Evolutionary conservation across 176 grass and related monocot species (phyloP).

Genomic region (Cenchrus purpureus): DNA sequence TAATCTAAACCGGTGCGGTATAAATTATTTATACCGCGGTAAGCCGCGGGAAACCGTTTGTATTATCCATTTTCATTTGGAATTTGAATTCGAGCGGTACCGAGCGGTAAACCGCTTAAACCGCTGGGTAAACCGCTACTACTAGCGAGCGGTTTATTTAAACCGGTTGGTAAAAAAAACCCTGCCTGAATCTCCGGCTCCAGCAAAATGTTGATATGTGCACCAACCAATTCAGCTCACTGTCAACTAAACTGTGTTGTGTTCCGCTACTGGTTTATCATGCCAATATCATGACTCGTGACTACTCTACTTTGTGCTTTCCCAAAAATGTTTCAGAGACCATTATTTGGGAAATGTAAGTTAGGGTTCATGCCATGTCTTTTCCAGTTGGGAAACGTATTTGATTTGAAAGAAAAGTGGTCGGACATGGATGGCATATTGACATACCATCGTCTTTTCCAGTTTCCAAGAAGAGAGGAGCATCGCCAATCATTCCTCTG

Average conservation of each 20-base stretch:
- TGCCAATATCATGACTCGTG: neutral
- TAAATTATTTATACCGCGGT: too few relatives aligned
- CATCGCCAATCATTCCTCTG: conserved; percentile 15
- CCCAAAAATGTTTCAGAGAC: neutral
- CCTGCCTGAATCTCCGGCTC: neutral
- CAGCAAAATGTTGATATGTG: neutral
- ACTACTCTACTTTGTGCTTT: neutral
- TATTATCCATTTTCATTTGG: too few relatives aligned
- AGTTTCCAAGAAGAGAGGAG: conserved; percentile 19
- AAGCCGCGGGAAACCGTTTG: too few relatives aligned
- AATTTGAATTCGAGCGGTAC: too few relatives aligned
- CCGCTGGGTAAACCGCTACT: too few relatives aligned
- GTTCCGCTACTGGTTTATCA: neutral
- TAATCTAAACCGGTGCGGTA: too few relatives aligned
- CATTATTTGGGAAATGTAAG: neutral
- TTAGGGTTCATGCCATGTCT: neutral
- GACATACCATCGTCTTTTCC: conserved; percentile 20
- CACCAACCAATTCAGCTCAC: neutral
- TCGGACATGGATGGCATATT: neutral
- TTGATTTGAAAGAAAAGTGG: neutral
- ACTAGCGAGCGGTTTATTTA: too few relatives aligned
- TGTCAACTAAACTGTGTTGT: neutral
- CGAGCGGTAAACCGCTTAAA: too few relatives aligned
- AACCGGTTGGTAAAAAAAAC: too few relatives aligned
- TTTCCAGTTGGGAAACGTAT: neutral